A percentile compares a stretch with the other conserved stretches of the same genome.
phyloP scores from a whole-genome alignment of 768 basidiomycete genomes.

The Mrakia frigida region DNA sequence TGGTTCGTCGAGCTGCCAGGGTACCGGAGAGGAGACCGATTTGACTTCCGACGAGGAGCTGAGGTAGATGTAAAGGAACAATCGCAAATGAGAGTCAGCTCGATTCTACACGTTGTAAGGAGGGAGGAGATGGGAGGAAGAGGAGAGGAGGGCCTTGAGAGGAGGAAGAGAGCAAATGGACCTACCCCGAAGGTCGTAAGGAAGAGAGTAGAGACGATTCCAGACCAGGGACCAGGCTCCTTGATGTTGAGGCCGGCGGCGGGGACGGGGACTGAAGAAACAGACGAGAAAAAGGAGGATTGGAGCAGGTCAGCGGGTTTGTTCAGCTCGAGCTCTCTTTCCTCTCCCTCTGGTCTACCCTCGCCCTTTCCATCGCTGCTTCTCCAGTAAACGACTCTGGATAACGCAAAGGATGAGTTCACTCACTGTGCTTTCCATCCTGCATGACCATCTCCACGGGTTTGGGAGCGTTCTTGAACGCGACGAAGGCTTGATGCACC shows the following conservation, averaged over 20 bases:
- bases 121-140: background rate
- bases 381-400: background rate
- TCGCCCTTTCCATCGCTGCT: background rate
- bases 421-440: slow-evolving; percentile 7
- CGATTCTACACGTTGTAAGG: background rate
- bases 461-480: background rate
- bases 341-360: background rate
- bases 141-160: too few species aligned
- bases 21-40: slow-evolving; percentile 10
- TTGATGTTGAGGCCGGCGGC: background rate
- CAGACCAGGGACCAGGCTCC: background rate
- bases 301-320: too few species aligned
- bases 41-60: slow-evolving; percentile 13
- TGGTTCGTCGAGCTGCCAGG: background rate
- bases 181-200: background rate
- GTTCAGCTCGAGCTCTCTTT: background rate
- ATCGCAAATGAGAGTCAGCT: background rate
- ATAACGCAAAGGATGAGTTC: background rate
- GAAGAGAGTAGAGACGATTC: background rate
- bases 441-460: slow-evolving; percentile 19
- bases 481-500: background rate
- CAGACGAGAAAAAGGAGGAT: background rate
- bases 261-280: background rate
- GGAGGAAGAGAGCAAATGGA: background rate
- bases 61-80: background rate